A percentile compares a stretch with the other conserved stretches of the same genome.
phyloP scores from a whole-genome alignment of 2,329 filamentous ascomycete species.

The Aspergillus fructus region DNA sequence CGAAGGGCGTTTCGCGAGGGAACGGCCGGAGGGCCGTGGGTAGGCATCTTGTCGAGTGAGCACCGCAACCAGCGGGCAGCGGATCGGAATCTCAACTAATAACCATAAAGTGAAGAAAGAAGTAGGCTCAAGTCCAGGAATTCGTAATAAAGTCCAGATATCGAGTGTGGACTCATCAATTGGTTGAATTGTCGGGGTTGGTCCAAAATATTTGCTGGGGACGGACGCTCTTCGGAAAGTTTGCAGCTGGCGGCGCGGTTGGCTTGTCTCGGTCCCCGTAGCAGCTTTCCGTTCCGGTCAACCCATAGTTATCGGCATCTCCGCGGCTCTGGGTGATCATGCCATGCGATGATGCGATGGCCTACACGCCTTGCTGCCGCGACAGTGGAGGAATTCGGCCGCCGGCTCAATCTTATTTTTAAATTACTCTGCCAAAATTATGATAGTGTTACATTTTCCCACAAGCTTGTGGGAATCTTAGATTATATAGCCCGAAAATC shows the following conservation, averaged over 20 bases:
- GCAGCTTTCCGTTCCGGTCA: constrained; percentile 6
- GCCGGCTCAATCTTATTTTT: neutral
- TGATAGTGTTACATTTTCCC: neutral
- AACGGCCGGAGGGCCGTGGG: constrained; percentile 31
- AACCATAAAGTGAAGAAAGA: constrained; percentile 13
- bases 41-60: constrained; percentile 29
- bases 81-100: constrained; percentile 9
- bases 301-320: neutral
- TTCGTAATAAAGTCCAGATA: neutral
- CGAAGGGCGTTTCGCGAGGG: constrained; percentile 47
- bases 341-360: neutral
- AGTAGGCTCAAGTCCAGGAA: neutral
- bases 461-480: neutral
- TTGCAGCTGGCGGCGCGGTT: constrained; percentile 14
- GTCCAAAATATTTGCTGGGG: constrained; percentile 2
- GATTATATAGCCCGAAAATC: neutral
- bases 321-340: neutral
- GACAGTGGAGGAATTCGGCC: neutral
- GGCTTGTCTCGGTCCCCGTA: constrained; percentile 17
- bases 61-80: constrained; percentile 28
- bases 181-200: constrained; percentile 1
- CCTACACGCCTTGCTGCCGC: no score
- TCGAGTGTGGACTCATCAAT: constrained; percentile 1
- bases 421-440: neutral
- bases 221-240: constrained; percentile 18